Evolutionary conservation across 2,329 filamentous ascomycete species (phyloP), one percentile per base, ranked within the genome.

Genomic region (Coccinonectria pachysandricola): DNA sequence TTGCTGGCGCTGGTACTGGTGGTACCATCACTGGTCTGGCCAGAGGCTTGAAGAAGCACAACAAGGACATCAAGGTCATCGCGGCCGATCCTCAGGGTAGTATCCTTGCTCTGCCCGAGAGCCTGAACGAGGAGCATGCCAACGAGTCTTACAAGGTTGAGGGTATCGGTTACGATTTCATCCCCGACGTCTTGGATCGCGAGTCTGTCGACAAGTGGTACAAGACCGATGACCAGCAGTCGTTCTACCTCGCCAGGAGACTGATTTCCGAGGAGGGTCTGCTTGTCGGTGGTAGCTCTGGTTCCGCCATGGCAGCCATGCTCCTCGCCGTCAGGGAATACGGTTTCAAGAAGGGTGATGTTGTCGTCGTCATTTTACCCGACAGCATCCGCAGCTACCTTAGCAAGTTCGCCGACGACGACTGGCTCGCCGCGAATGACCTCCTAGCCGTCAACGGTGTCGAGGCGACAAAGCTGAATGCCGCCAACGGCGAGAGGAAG

Each of bases 341-440:
- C 28, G 65, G 70, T n/a, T 69, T 94, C 38, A 71, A 73, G 37
- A 81, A 87, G 52, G 81, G 81, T 31, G 87, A 98, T 49, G 75
- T 86, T 2, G 75, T 96, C 0, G 91, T 98, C 15, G 86, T 95
- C 15, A 64, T 98, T 27, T 66, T 95, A 11, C 92, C 91, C 1
- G 91, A 98, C 56, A 94, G 86, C 61, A 96, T 98, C 52, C 74
- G 91, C 49, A 95, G 85, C 59, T 98, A 98, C 56, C 75, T 98
- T 14, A 88, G 81, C 62, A 98, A 98, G 71, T 98, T 98, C 53
- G 86, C 86, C 40, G 91, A 98, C 53, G 92, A 98, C 52, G 91
- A 96, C 64, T 98, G 91, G 92, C 77, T 98, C 30, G 87, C 86
- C 8, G 91, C 91, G 37, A 98, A 98, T 60, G 80, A 88, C 52